phyloP scores from a whole-genome alignment of 495 filamentous ascomycete species.

The Aspergillus heteromorphus region DNA sequence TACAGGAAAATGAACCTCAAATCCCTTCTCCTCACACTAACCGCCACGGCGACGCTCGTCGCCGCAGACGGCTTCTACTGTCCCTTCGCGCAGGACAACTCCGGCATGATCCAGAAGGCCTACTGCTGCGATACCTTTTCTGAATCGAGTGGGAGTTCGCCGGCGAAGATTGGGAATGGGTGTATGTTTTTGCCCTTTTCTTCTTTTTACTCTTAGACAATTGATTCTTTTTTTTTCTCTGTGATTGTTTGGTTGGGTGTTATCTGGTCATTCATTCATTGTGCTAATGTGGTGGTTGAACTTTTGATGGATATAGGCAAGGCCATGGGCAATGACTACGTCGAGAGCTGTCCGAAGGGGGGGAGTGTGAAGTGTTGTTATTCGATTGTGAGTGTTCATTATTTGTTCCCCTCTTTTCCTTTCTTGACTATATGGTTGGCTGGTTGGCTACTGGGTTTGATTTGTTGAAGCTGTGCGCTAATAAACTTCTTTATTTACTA shows the following conservation, averaged over 20 bases:
- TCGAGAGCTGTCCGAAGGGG: conserved; percentile 8
- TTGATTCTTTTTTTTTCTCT: conserved; percentile 5
- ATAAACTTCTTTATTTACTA: too few species aligned
- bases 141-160: conserved; percentile 13
- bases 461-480: too few species aligned
- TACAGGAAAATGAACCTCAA: conserved; percentile 29
- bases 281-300: background rate
- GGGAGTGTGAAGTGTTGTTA: conserved; percentile 15
- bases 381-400: conserved; percentile 14
- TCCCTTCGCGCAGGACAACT: conserved; percentile 28
- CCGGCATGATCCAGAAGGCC: conserved; percentile 30
- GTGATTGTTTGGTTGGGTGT: background rate
- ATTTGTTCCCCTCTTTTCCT: background rate
- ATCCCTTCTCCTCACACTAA: conserved; percentile 19
- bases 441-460: too few species aligned
- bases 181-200: conserved; percentile 21
- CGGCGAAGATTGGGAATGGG: conserved; percentile 24
- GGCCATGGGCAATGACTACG: background rate
- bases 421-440: too few species aligned
- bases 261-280: too few species aligned
- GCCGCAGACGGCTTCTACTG: conserved; percentile 29
- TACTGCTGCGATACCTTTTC: conserved; percentile 34
- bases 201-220: background rate
- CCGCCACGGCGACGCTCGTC: conserved; percentile 18
- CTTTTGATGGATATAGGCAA: conserved; percentile 2